phyloP scores from a whole-genome alignment of 495 filamentous ascomycete genomes.

The Beverwykella pulmonaria region DNA sequence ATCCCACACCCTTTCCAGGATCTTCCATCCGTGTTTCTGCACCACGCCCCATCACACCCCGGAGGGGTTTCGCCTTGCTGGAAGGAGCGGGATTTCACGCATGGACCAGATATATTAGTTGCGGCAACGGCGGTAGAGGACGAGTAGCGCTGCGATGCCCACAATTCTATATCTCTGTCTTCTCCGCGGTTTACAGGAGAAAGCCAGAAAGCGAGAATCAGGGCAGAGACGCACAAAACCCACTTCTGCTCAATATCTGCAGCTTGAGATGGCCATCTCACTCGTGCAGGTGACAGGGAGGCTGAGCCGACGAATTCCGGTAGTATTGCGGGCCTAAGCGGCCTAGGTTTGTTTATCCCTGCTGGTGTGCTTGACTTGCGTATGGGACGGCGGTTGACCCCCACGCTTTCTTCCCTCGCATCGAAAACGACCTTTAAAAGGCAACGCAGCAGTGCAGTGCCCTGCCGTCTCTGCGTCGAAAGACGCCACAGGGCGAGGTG shows the following conservation, averaged over 20 bases:
- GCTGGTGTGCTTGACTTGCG: slow-evolving; percentile 10
- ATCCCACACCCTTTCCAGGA: slow-evolving; percentile 6
- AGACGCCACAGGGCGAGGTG: not conserved
- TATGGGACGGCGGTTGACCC: slow-evolving; percentile 14
- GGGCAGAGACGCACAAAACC: no score
- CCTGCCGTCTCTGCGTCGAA: not conserved
- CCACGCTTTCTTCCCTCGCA: slow-evolving; percentile 15
- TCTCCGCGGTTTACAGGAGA: slow-evolving; percentile 3
- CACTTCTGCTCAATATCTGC: not conserved
- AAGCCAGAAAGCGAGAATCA: no score
- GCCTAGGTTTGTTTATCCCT: slow-evolving; percentile 5
- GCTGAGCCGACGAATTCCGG: not conserved
- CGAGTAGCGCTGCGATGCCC: not conserved
- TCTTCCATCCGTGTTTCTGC: not conserved
- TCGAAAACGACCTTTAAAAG: not conserved
- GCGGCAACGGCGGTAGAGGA: slow-evolving; percentile 18
- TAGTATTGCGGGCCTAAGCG: not conserved
- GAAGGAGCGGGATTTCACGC: not conserved
- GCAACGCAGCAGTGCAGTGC: not conserved
- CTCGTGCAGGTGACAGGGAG: not conserved
- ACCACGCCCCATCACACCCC: not conserved
- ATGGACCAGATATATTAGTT: not conserved
- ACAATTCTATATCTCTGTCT: not conserved
- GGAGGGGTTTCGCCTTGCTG: slow-evolving; percentile 14
- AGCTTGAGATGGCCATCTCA: not conserved